phyloP scores from a whole-genome alignment of 1,284 basidiomycete genomes.

The Nidula niveotomentosa region DNA sequence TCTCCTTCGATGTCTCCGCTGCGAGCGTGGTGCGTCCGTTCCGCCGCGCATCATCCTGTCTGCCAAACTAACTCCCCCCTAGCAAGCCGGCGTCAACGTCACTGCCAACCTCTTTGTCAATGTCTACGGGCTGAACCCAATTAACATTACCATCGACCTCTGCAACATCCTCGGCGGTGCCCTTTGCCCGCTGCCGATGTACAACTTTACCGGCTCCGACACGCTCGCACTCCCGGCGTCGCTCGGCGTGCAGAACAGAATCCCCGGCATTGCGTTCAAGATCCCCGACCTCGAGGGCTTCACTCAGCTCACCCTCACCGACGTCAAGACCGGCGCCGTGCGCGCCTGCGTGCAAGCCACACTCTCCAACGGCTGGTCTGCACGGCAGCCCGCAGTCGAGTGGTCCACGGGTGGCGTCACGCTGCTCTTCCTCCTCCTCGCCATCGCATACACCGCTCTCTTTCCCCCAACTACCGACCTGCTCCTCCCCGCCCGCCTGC shows the following conservation, averaged over 20 bases:
- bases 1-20: constrained; percentile 75
- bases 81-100: constrained; percentile 78
- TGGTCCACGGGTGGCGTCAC: constrained; percentile 78
- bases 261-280: constrained; percentile 82
- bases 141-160: constrained; percentile 80
- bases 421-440: constrained; percentile 66
- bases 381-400: constrained; percentile 71
- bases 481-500: constrained; percentile 60
- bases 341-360: constrained; percentile 92
- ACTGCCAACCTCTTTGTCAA: constrained; percentile 79
- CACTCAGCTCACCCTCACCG: constrained; percentile 77
- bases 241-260: constrained; percentile 48
- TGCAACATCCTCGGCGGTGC: constrained; percentile 76
- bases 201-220: constrained; percentile 85
- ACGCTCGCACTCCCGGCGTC: constrained; percentile 70
- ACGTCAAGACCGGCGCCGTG: constrained; percentile 65
- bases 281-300: constrained; percentile 94
- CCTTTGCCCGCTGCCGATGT: constrained; percentile 86
- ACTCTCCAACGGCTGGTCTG: constrained; percentile 88
- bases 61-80: background rate
- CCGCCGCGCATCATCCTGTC: constrained; percentile 18
- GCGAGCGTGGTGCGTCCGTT: constrained; percentile 64
- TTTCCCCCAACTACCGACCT: constrained; percentile 33
- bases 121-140: constrained; percentile 75
- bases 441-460: constrained; percentile 59